Conservation (phyloP, 2,329 filamentous ascomycete species). For the Akanthomyces muscarius region DNA sequence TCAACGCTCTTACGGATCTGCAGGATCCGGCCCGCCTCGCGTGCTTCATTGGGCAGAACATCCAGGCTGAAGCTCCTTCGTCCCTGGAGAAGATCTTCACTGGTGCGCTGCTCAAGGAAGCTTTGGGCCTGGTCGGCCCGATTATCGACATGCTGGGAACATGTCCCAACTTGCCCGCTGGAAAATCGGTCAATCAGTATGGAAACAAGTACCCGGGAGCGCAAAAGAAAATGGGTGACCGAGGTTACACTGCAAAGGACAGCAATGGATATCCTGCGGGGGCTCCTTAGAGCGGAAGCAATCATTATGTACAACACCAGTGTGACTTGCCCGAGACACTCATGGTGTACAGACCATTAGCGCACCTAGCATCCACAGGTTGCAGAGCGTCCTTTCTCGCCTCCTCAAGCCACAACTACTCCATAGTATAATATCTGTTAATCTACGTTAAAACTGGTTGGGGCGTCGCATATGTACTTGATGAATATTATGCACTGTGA, state of each 20-base stretch:
- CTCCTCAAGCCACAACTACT: no score
- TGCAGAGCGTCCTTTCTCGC: no score
- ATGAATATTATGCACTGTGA: no score
- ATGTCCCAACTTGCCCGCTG: slow-evolving; percentile 15
- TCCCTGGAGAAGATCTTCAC: slow-evolving; percentile 15
- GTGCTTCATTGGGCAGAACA: slow-evolving; percentile 30
- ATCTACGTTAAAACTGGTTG: no score
- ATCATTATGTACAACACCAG: no score
- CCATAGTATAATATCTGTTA: no score
- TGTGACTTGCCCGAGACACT: no score
- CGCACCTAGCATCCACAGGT: no score
- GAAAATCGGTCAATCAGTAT: slow-evolving; percentile 16
- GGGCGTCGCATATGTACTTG: no score
- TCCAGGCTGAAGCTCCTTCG: slow-evolving; percentile 16
- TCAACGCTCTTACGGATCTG: slow-evolving; percentile 38
- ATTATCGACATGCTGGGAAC: background rate
- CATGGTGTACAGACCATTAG: no score
- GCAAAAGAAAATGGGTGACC: background rate
- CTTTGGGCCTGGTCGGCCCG: slow-evolving; percentile 6
- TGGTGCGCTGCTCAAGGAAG: slow-evolving; percentile 7
- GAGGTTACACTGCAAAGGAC: slow-evolving; percentile 17
- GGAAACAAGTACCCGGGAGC: slow-evolving; percentile 13
- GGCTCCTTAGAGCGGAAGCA: slow-evolving; percentile 1
- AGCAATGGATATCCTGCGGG: slow-evolving; percentile 9
- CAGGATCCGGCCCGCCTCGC: slow-evolving; percentile 43